Conservation (phyloP, 2,329 filamentous ascomycete species). For the Alternaria sp. region DNA sequence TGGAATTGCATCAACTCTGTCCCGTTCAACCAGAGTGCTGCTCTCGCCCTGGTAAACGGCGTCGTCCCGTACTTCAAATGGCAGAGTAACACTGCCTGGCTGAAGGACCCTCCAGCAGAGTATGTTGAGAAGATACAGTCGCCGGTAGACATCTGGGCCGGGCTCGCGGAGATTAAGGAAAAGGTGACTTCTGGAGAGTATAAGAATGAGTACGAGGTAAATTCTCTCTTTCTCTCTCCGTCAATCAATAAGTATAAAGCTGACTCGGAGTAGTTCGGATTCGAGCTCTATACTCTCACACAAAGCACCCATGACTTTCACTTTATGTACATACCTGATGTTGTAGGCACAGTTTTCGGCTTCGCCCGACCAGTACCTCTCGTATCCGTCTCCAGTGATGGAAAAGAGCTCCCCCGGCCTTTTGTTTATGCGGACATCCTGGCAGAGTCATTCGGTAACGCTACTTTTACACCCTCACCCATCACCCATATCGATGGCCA, state of each 20-base stretch:
- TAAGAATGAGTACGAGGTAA: constrained; percentile 53
- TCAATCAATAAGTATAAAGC: neutral
- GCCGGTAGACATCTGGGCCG: constrained; percentile 54
- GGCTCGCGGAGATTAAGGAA: constrained; percentile 50
- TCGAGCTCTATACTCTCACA: constrained; percentile 54
- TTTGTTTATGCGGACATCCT: constrained; percentile 63
- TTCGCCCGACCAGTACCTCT: constrained; percentile 61
- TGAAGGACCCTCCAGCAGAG: constrained; percentile 57
- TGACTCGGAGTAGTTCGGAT: constrained; percentile 41
- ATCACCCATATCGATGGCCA: constrained; percentile 66
- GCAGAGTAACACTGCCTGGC: constrained; percentile 57
- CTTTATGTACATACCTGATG: constrained; percentile 64
- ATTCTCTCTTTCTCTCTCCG: neutral
- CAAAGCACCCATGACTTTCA: constrained; percentile 71
- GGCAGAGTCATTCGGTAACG: constrained; percentile 52
- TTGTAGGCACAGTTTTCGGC: constrained; percentile 61
- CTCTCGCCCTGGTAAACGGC: constrained; percentile 53
- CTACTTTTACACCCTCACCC: constrained; percentile 57
- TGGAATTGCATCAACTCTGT: constrained; percentile 58
- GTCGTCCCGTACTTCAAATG: constrained; percentile 58
- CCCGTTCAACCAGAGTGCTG: constrained; percentile 56
- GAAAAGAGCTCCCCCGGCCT: constrained; percentile 61
- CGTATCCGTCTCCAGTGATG: constrained; percentile 68
- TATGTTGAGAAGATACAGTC: constrained; percentile 58
- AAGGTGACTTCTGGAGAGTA: constrained; percentile 52